phyloP scores from a whole-genome alignment of 306 rosid genomes.

The Fragaria iinumae region DNA sequence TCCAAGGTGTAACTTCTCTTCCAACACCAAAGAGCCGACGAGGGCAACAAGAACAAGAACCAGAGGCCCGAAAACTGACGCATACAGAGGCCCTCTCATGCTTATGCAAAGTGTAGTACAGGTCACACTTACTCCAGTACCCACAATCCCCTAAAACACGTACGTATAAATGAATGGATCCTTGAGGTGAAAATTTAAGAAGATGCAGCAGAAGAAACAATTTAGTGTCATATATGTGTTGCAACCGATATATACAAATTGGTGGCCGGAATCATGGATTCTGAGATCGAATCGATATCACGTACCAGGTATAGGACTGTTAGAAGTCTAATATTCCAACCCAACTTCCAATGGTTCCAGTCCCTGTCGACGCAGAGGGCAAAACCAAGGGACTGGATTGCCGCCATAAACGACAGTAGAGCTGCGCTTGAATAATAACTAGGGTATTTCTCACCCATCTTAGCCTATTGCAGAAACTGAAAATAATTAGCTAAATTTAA shows the following conservation, averaged over 20 bases:
- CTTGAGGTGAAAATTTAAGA: not conserved
- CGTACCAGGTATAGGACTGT: constrained; percentile 55
- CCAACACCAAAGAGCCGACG: constrained; percentile 32
- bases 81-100: constrained; percentile 57
- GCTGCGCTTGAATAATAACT: constrained; percentile 61
- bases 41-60: constrained; percentile 48
- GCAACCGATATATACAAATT: not conserved
- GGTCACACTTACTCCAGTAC: constrained; percentile 32
- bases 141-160: constrained; percentile 45
- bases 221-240: not conserved
- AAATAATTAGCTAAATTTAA: not conserved
- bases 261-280: not conserved
- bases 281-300: not conserved
- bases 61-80: constrained; percentile 49
- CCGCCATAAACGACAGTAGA: constrained; percentile 53
- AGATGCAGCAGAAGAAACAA: not conserved
- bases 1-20: constrained; percentile 50
- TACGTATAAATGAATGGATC: not conserved
- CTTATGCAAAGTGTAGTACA: constrained; percentile 35
- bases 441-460: constrained; percentile 59
- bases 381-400: constrained; percentile 44
- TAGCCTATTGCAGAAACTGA: constrained; percentile 26
- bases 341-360: constrained; percentile 64
- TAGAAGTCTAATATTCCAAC: constrained; percentile 62
- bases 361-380: constrained; percentile 55